Conservation (phyloP, 2,329 filamentous ascomycete genomes). For the Neonectria magnoliae region DNA sequence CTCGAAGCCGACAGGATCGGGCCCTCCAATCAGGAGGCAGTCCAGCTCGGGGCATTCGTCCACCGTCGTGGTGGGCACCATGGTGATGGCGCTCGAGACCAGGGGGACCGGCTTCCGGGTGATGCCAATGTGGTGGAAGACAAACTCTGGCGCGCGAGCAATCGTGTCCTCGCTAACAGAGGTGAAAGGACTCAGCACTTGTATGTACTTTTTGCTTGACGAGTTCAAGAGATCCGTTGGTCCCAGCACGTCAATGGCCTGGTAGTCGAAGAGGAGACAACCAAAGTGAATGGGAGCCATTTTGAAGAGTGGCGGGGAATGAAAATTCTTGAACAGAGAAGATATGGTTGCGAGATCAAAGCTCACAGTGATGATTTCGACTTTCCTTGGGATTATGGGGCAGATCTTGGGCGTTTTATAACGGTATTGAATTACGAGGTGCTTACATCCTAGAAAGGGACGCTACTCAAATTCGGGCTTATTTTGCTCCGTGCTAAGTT, state of each 20-base stretch:
- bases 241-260: constrained; percentile 43
- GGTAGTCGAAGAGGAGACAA: constrained; percentile 41
- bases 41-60: constrained; percentile 51
- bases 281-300: too few species aligned
- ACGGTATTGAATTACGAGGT: too few species aligned
- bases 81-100: constrained; percentile 14
- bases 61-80: constrained; percentile 45
- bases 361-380: too few species aligned
- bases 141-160: constrained; percentile 42
- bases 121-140: constrained; percentile 49
- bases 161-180: constrained; percentile 35
- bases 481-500: too few species aligned
- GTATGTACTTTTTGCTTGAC: constrained; percentile 38
- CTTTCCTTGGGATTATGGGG: too few species aligned
- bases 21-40: constrained; percentile 48
- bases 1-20: constrained; percentile 40
- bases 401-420: too few species aligned
- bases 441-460: too few species aligned
- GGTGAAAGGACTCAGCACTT: constrained; percentile 13
- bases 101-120: constrained; percentile 42
- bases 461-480: too few species aligned
- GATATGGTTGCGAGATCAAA: too few species aligned
- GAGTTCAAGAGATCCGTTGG: constrained; percentile 44
- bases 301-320: too few species aligned
- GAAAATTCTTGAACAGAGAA: too few species aligned